Evolutionary conservation across 495 filamentous ascomycete genomes (phyloP), one percentile per base, ranked within the genome.

Genomic region (Chaetomium cochliodes): DNA sequence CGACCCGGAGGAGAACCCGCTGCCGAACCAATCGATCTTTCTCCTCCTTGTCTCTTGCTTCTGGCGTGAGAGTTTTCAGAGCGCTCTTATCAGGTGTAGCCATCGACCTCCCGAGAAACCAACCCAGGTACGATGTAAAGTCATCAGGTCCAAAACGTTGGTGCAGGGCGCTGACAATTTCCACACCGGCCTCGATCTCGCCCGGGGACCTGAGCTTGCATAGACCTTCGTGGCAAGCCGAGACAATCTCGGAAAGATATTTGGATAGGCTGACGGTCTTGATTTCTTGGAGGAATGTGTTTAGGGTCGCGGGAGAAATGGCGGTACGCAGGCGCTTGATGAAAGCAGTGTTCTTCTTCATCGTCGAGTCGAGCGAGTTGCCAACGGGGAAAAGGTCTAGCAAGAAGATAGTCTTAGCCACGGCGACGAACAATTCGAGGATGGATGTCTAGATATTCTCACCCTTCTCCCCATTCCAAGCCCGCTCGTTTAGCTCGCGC

Each of bases 341-440:
- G 76, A 98, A 97, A 63, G 93, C 93, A 15, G 94, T 99, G 72
- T 99, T 99, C 78, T 98, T 99, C 82, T 97, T 98, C 70, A 99
- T 83, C 37, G 93, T 93, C 20, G 96, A 96, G 75, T 99, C 96
- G 66, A 99, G 88, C 28, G 92, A 90, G 62, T 85, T 82, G 75
- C 82, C 85, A 64, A 93, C 86, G 41, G 86, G 82, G 73, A 96
- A 96, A 39, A 96, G 77, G 80, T 90, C 93, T 97, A 69, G 47
- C 67, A 16, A 15, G 6, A 6, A 12, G 6, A 23, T 9, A 8
- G 28, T 41, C 15, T 54, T 44, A 64, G 64, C 55, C 23, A 39
- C 12, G 18, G 52, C 52, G 23, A 33, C 26, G n/a, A 22, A 22
- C 13, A 4, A 20, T n/a, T 2, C 28, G n/a, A 61, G 20, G 56